Evolutionary conservation across 768 basidiomycete genomes (phyloP).

Genomic region (Rhodotorula kratochvilovae): DNA sequence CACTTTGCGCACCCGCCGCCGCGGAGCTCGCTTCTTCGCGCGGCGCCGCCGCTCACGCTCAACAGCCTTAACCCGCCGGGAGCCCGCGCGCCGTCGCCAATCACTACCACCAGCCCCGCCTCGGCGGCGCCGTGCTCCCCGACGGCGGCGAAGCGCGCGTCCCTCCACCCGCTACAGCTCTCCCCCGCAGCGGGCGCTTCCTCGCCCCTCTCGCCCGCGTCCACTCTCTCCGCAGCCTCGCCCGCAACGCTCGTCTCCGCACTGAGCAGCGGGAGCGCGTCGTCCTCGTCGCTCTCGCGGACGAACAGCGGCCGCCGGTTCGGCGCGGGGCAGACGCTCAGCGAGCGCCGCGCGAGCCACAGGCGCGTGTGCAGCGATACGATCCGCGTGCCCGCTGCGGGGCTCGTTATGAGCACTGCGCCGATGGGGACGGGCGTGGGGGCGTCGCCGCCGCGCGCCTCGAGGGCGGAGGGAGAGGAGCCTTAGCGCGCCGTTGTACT

Average conservation of each 20-base stretch:
- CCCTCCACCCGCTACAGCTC: not conserved
- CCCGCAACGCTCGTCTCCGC: not conserved
- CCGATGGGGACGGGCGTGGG: not conserved
- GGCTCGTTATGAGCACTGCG: not conserved
- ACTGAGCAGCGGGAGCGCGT: not conserved
- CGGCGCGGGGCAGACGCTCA: slow-evolving; percentile 26
- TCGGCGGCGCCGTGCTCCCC: not conserved
- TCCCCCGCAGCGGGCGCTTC: no score
- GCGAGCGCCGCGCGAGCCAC: slow-evolving; percentile 29
- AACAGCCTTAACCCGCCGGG: not conserved
- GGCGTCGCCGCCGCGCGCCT: not conserved
- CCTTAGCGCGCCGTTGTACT: not conserved
- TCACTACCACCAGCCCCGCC: not conserved
- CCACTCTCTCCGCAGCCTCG: not conserved
- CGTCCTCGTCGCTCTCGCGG: not conserved
- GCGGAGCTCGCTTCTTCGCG: not conserved
- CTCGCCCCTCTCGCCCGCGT: not conserved
- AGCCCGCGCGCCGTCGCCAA: not conserved
- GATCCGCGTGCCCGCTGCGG: not conserved
- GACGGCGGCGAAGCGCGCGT: not conserved
- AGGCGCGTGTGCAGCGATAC: slow-evolving; percentile 24
- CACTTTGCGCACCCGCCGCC: not conserved
- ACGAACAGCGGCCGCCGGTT: slow-evolving; percentile 1
- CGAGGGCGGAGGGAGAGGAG: not conserved
- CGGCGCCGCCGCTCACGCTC: not conserved